phyloP scores from a whole-genome alignment of 208 protist genomes.

The Strigomonas culicis region DNA sequence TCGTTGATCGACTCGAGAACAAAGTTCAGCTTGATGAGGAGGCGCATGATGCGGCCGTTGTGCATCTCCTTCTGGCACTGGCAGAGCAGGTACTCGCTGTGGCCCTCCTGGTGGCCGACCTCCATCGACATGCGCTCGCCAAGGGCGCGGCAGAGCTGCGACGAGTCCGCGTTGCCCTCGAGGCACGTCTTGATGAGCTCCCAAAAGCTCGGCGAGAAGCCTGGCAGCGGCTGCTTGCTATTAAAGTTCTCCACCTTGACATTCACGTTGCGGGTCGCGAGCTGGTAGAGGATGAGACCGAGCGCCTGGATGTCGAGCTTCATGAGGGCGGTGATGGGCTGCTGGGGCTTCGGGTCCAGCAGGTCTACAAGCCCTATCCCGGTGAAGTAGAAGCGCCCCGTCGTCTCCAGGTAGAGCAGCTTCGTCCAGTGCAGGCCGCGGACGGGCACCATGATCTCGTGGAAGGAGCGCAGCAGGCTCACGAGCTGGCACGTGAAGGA shows the following conservation, averaged over 20 bases:
- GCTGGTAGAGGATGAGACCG: conserved; percentile 78
- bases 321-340: conserved; percentile 30
- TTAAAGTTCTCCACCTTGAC: conserved; percentile 52
- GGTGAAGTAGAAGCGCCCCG: conserved; percentile 82
- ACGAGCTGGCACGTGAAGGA: conserved; percentile 86
- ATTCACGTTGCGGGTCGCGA: conserved; percentile 63
- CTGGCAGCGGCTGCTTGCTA: conserved; percentile 51
- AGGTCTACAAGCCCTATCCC: conserved; percentile 77
- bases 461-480: conserved; percentile 78
- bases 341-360: conserved; percentile 43
- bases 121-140: conserved; percentile 88
- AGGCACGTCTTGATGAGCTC: conserved; percentile 77
- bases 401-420: conserved; percentile 75
- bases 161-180: conserved; percentile 53
- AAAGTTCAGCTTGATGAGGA: conserved; percentile 94
- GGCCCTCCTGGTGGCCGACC: conserved; percentile 78
- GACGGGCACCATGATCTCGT: conserved; percentile 69
- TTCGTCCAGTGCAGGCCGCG: conserved; percentile 83
- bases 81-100: conserved; percentile 85
- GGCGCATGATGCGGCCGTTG: conserved; percentile 94
- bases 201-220: conserved; percentile 80
- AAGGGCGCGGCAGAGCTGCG: conserved; percentile 67
- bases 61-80: conserved; percentile 94
- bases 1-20: conserved; percentile 86
- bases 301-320: conserved; percentile 77